Base-by-base conservation (phyloP, 2,329 filamentous ascomycete species). In the Exophiala sideris region DNA sequence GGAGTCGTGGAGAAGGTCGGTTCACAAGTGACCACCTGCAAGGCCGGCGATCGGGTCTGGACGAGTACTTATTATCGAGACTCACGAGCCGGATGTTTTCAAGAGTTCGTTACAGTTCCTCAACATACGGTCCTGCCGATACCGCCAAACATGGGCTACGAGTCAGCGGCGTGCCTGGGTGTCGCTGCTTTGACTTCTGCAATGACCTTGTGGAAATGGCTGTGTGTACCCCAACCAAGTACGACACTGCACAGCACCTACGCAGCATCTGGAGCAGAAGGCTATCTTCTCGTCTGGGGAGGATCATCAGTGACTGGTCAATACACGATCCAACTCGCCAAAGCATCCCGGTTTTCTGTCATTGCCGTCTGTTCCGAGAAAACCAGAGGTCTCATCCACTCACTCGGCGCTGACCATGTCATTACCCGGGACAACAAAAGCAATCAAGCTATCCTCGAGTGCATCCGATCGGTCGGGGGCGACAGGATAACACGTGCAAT, bases 1-100 rank as follows among this genome's bases (percentile, higher is more conserved):
- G 65, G 67, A 2, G 56, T 64, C 11, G 65, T 67, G 32, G 60
- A 64, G 14, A 49, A 65, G 45, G 66, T 68, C 24, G 67, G 67
- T 33, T 54, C 61, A 11, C 49, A 50, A 20, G 67, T 70, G n/a
- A 56, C 38, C 7, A 35, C 45, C 8, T 59, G 67, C 21, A 58
- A 60, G 14, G 49, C 59, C n/a, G 67, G 67, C 9, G 65, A 70
- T 32, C 56, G 48, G 9, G 67, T 68, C 5, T 69, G 67, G 70
- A 72, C 66, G 33, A 72, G 71, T 56, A 74, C 70, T 45, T 74
- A 76, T 58, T 76, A 76, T 57, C 65, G 68, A 41, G 72, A 76
- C 48, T 57, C 68, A 5, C 65, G 72, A 41, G 71, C 73, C 33
- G 73, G 72, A 21, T 73, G 71, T 56, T 76, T 74, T 56, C 73